Evolutionary conservation across 345 rosid genomes (phyloP), one percentile per base, ranked within the genome.

Genomic region (Populus nigra): DNA sequence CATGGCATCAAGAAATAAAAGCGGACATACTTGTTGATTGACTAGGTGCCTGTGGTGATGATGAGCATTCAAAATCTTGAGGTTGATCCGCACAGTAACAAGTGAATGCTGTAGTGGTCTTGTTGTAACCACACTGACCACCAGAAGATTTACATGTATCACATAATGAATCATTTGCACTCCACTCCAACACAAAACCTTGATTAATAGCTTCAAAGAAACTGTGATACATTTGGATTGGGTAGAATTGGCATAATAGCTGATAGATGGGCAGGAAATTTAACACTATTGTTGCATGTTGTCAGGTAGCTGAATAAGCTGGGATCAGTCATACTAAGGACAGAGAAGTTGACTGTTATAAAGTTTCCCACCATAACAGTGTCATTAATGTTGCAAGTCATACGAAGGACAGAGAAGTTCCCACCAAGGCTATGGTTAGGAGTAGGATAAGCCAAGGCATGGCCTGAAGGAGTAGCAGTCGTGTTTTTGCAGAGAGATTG

Each of bases 51-150:
- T 39, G 43, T 39, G 11, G 31, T 0, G 17, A 1, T 41, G 74
- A 43, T 7, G 57, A 17, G 29, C 84, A 78, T 11, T 66, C 41
- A 8, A 0, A 15, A 3, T 2, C 57, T 5, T 17, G n/a, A 10
- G 69, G 17, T 15, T 12, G 25, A 18, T 87, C 71, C 3, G 15
- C 1, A 35, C 69, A 50, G 61, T 72, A 86, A 73, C 90, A 88
- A 45, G 27, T 33, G 15, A 87, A 83, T 15, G 0, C 6, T 10
- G 6, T 12, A 20, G 59, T 7, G 5, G 1, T 49, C 9, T 20
- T 9, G 62, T 75, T 25, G 53, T 36, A 77, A 18, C 90, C 90
- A 57, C 90, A 89, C 50, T 23, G 27, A 18, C 92, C 92, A 1
- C 41, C 11, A 1, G 82, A 50, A 0, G 0, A 0, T 2, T 15